Evolutionary conservation across 208 protist genomes (phyloP).

Genomic region (Leishmania amazonensis): DNA sequence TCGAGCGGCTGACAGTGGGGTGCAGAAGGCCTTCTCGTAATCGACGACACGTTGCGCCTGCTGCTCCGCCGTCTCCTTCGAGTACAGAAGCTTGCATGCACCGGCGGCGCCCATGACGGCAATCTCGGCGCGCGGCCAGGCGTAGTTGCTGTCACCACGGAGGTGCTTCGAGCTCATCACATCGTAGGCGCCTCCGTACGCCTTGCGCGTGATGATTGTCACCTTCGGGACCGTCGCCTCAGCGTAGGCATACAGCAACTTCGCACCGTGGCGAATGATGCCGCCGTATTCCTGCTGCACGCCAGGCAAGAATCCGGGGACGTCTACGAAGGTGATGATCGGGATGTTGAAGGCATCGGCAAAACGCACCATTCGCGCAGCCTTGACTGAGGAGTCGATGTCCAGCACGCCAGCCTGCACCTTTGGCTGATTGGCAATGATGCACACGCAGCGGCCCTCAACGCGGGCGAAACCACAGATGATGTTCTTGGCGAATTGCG

Average conservation of each 20-base stretch:
- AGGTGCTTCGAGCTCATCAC: conserved; percentile 97
- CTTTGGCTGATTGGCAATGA: conserved; percentile 96
- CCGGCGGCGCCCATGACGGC: conserved; percentile 97
- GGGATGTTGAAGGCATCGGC: conserved; percentile 98
- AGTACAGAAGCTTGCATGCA: conserved; percentile 93
- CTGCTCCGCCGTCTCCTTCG: conserved; percentile 51
- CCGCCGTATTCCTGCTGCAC: conserved; percentile 90
- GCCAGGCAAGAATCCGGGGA: conserved; percentile 97
- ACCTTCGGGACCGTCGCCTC: conserved; percentile 97
- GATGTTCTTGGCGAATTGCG: conserved; percentile 96
- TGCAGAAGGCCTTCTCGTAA: conserved; percentile 91
- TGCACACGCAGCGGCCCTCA: conserved; percentile 90
- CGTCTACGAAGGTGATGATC: conserved; percentile 96
- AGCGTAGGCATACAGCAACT: conserved; percentile 97
- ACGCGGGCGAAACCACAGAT: conserved; percentile 93
- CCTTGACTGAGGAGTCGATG: conserved; percentile 91
- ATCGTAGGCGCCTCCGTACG: conserved; percentile 97
- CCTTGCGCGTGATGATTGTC: conserved; percentile 97
- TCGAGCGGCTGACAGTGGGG: conserved; percentile 88
- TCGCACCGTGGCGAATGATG: conserved; percentile 97
- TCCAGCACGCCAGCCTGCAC: conserved; percentile 94
- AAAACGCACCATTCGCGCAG: conserved; percentile 96
- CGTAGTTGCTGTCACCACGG: conserved; percentile 95
- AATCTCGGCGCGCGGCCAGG: conserved; percentile 96
- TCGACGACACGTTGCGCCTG: conserved; percentile 59